Conservation (phyloP, 192 early-diverging fungal species). For the Neocallimastix lanati region DNA sequence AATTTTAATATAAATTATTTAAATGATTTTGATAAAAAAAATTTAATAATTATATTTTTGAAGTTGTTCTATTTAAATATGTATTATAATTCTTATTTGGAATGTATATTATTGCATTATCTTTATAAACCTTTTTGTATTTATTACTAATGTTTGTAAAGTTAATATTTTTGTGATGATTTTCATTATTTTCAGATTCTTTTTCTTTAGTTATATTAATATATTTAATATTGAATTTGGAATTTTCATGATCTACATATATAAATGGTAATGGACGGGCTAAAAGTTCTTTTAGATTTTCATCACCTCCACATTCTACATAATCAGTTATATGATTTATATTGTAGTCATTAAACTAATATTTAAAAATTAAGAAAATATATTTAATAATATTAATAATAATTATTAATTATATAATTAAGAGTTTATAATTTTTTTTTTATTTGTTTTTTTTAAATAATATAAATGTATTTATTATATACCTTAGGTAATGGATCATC, state of each 20-base stretch:
- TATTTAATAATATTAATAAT: too few species aligned
- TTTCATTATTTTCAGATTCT: background rate
- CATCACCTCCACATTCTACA: background rate
- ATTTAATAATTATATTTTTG: too few species aligned
- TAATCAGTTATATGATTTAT: background rate
- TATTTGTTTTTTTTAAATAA: too few species aligned
- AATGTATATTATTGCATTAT: background rate
- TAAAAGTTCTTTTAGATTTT: background rate
- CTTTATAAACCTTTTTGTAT: background rate
- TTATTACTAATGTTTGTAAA: background rate
- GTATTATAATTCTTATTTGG: background rate
- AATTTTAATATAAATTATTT: too few species aligned
- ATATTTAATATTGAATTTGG: background rate
- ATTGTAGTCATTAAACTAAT: background rate
- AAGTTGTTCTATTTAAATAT: too few species aligned
- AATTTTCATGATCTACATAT: background rate
- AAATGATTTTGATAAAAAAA: too few species aligned
- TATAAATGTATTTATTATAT: too few species aligned
- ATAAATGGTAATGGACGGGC: background rate
- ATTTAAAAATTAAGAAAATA: too few species aligned
- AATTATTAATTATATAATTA: too few species aligned
- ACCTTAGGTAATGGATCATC: background rate
- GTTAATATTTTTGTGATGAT: background rate
- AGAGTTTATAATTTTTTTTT: too few species aligned
- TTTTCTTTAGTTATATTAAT: too few species aligned